Evolutionary conservation across 2,329 filamentous ascomycete species (phyloP).

Genomic region (Exutisphaerella laricina): DNA sequence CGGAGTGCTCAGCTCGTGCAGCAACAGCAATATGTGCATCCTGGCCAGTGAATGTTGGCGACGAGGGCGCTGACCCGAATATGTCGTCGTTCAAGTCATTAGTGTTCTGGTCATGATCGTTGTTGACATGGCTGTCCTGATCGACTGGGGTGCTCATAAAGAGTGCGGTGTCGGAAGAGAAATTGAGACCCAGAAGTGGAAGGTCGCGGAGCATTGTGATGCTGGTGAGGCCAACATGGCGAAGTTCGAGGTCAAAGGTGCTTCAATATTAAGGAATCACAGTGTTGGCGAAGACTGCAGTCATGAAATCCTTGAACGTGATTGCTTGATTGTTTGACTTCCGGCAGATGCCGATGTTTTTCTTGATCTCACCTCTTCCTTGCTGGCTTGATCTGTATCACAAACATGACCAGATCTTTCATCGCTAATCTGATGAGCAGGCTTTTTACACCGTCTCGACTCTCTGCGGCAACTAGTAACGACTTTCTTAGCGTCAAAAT

Average conservation of each 20-base stretch:
- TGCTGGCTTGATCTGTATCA: not conserved
- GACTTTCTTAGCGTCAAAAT: not conserved
- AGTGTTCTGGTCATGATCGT: too few relatives aligned
- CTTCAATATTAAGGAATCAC: too few relatives aligned
- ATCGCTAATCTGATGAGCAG: not conserved
- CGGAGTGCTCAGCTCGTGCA: slow-evolving; percentile 44
- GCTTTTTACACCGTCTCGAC: not conserved
- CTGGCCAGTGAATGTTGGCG: slow-evolving; percentile 27
- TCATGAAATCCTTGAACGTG: too few relatives aligned
- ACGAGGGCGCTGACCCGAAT: slow-evolving; percentile 42
- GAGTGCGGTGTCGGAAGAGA: slow-evolving; percentile 13
- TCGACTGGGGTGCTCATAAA: slow-evolving; percentile 20
- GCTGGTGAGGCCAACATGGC: too few relatives aligned
- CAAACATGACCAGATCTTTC: not conserved
- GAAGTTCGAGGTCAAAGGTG: too few relatives aligned
- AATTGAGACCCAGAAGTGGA: slow-evolving; percentile 16
- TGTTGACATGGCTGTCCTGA: not conserved
- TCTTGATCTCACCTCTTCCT: too few relatives aligned
- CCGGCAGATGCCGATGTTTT: too few relatives aligned
- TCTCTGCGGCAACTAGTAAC: not conserved
- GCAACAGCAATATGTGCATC: not conserved
- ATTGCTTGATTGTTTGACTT: too few relatives aligned
- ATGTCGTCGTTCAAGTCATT: too few relatives aligned
- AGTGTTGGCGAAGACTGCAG: too few relatives aligned
- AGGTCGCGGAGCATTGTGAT: slow-evolving; percentile 28